Conservation (phyloP, 371 early-diverging fungal species). For the Basidiobolus meristosporus region DNA sequence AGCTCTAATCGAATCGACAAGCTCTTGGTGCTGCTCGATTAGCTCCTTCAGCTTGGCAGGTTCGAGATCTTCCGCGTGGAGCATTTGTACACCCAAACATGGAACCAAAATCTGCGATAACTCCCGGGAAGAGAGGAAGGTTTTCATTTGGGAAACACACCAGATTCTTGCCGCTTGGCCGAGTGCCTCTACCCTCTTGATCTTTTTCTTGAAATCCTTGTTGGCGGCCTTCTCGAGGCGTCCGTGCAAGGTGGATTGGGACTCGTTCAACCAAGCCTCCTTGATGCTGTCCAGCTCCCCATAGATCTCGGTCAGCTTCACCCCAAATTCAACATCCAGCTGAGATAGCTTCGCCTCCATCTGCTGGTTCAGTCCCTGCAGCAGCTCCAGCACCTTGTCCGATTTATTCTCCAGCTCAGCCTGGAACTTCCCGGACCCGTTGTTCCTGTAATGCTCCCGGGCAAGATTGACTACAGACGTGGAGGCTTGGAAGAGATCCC, state of each 20-base stretch:
- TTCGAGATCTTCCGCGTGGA: too few species aligned
- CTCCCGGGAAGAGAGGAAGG: too few species aligned
- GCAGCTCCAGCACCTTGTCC: background rate
- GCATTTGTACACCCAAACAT: too few species aligned
- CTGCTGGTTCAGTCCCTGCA: background rate
- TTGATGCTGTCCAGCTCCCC: constrained; percentile 20
- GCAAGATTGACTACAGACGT: background rate
- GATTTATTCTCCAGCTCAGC: background rate
- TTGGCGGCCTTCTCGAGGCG: constrained; percentile 33
- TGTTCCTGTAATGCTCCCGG: background rate
- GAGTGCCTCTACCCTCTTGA: constrained; percentile 31
- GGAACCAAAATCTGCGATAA: too few species aligned
- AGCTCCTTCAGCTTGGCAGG: too few species aligned
- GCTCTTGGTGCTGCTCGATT: constrained; percentile 9
- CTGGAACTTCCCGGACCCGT: background rate
- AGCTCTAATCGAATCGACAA: constrained; percentile 14
- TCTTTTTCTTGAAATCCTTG: constrained; percentile 39
- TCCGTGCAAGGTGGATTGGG: constrained; percentile 20
- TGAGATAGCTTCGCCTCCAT: constrained; percentile 9
- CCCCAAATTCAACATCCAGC: constrained; percentile 10
- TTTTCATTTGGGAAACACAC: background rate
- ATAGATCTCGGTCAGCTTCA: constrained; percentile 19
- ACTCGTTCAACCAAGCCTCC: constrained; percentile 12
- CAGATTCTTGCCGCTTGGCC: background rate
- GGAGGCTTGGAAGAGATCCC: background rate